Conservation (phyloP, 2,329 filamentous ascomycete species). For the Diaporthe helianthi region DNA sequence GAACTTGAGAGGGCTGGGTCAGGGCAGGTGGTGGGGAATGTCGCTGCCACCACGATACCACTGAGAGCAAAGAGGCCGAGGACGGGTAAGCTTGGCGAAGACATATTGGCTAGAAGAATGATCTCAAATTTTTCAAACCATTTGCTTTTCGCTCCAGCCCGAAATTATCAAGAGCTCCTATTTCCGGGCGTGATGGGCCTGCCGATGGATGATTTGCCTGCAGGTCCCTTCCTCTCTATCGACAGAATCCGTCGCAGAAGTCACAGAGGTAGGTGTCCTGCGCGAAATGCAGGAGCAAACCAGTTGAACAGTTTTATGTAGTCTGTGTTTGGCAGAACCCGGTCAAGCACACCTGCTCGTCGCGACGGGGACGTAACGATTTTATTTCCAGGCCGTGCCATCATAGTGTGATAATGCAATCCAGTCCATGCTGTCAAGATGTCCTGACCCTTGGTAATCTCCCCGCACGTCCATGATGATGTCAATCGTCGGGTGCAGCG, state of each 20-base stretch:
- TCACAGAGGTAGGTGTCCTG: not conserved
- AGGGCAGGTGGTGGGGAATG: conserved; percentile 24
- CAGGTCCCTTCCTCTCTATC: not conserved
- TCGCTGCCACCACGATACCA: not conserved
- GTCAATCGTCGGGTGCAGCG: not conserved
- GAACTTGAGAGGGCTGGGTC: conserved; percentile 25
- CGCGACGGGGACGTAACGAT: not conserved
- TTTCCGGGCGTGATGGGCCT: no score
- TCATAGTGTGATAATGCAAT: not conserved
- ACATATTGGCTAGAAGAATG: not conserved
- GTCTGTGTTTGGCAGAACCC: not conserved
- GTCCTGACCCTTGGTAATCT: conserved; percentile 13
- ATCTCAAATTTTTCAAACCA: no score
- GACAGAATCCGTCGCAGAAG: no score
- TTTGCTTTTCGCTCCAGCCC: not conserved
- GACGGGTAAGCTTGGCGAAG: not conserved
- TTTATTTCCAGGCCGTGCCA: not conserved
- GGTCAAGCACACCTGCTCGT: not conserved
- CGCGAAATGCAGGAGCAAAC: not conserved
- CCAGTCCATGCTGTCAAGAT: not conserved
- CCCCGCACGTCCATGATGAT: conserved; percentile 22
- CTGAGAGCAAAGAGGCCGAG: not conserved
- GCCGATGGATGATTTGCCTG: not conserved
- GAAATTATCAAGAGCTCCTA: not conserved
- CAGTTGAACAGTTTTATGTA: no score